Evolutionary conservation across 2,329 filamentous ascomycete species (phyloP).

Genomic region (Pestalotiopsis sp.): DNA sequence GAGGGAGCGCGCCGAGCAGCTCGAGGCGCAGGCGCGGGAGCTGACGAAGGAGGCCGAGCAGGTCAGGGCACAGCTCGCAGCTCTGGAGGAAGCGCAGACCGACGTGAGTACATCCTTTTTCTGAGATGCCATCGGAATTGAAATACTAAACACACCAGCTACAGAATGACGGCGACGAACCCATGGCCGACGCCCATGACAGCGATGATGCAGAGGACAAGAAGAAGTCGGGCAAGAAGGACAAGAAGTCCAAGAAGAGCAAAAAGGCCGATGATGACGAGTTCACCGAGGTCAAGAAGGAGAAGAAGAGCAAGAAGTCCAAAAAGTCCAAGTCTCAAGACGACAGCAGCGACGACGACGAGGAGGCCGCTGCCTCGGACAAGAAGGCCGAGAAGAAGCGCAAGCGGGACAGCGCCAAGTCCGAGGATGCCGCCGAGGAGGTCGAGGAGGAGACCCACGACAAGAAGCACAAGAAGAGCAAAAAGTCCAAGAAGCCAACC

Average conservation of each 20-base stretch:
- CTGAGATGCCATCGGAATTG: neutral
- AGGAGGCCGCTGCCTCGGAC: slow-evolving; percentile 4
- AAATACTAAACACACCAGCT: slow-evolving; percentile 23
- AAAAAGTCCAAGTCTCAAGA: slow-evolving; percentile 28
- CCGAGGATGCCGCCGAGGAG: slow-evolving; percentile 17
- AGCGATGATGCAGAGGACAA: slow-evolving; percentile 23
- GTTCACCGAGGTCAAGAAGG: slow-evolving; percentile 21
- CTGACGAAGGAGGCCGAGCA: slow-evolving; percentile 42
- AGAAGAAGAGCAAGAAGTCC: slow-evolving; percentile 32
- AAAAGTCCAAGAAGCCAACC: slow-evolving; percentile 16
- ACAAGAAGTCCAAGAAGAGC: slow-evolving; percentile 33
- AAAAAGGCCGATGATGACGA: slow-evolving; percentile 18
- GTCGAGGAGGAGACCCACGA: slow-evolving; percentile 24
- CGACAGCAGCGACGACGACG: slow-evolving; percentile 11
- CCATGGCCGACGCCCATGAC: slow-evolving; percentile 20
- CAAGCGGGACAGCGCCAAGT: slow-evolving; percentile 13
- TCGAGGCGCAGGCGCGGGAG: slow-evolving; percentile 41
- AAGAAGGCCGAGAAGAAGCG: slow-evolving; percentile 27
- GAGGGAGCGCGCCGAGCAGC: slow-evolving; percentile 39
- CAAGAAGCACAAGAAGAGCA: slow-evolving; percentile 21
- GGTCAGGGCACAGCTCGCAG: slow-evolving; percentile 27
- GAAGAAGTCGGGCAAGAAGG: slow-evolving; percentile 35
- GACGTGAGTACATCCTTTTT: slow-evolving; percentile 20
- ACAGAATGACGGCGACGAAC: slow-evolving; percentile 22
- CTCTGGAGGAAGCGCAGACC: slow-evolving; percentile 23